Percentiles rank a stretch among this genome's conserved stretches.
Evolutionary conservation across 2,329 filamentous ascomycete species (phyloP).

Genomic region (Lecanicillium sp.): DNA sequence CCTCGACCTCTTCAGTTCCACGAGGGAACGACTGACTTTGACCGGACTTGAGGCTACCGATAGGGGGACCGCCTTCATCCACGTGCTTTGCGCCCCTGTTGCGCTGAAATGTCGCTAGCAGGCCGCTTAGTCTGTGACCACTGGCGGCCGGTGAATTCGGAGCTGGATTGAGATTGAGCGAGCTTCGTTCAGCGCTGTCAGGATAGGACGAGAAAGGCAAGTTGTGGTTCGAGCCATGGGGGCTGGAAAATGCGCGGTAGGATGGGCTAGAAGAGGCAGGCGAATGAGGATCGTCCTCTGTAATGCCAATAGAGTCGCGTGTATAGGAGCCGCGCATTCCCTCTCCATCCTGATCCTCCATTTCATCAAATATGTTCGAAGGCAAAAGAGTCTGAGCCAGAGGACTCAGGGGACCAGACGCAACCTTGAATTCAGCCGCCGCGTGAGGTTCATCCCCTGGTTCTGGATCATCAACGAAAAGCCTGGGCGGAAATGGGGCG

Average conservation of each 20-base stretch:
- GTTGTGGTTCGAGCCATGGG: conserved; percentile 54
- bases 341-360: conserved; percentile 53
- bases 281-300: conserved; percentile 48
- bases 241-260: conserved; percentile 53
- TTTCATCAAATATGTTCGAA: conserved; percentile 58
- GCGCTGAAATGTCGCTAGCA: conserved; percentile 57
- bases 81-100: conserved; percentile 56
- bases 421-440: conserved; percentile 56
- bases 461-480: conserved; percentile 40
- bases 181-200: conserved; percentile 40
- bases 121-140: conserved; percentile 37
- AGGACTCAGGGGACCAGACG: conserved; percentile 68
- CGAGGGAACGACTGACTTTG: conserved; percentile 75
- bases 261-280: conserved; percentile 55
- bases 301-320: conserved; percentile 24
- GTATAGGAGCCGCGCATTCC: conserved; percentile 27
- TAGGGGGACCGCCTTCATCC: conserved; percentile 45
- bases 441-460: conserved; percentile 39
- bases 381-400: conserved; percentile 69
- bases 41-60: conserved; percentile 63
- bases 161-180: conserved; percentile 35
- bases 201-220: conserved; percentile 47
- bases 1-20: conserved; percentile 51
- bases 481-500: conserved; percentile 45
- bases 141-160: conserved; percentile 29